Conservation (phyloP, 176 grass and related monocot species). For the Phoenix dactylifera region DNA sequence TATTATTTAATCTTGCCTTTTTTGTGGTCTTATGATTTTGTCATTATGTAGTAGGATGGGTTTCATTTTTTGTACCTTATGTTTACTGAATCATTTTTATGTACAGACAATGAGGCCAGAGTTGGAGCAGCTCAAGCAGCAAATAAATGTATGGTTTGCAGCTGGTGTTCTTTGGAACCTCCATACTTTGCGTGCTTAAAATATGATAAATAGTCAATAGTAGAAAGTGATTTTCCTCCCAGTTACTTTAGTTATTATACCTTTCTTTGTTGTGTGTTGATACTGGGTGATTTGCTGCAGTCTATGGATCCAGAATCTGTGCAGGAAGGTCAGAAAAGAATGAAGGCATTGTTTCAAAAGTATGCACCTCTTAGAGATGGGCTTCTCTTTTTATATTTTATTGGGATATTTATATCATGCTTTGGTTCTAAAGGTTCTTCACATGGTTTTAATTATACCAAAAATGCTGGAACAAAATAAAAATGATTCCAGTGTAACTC, state of each 20-base stretch:
- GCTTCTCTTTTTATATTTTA: conserved; percentile 6
- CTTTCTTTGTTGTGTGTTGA: background rate
- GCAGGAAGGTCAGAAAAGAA: conserved; percentile 33
- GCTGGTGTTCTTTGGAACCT: no score
- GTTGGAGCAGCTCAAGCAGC: conserved; percentile 52
- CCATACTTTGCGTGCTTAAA: no score
- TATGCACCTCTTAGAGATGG: conserved; percentile 24
- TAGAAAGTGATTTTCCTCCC: no score
- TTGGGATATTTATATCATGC: background rate
- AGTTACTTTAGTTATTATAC: no score
- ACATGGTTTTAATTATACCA: background rate
- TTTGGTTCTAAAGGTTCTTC: background rate
- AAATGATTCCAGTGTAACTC: no score
- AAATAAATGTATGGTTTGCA: conserved; percentile 48
- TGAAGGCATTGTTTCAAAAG: conserved; percentile 57
- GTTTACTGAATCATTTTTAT: conserved; percentile 2
- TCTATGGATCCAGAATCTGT: conserved; percentile 34
- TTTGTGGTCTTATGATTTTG: conserved; percentile 5
- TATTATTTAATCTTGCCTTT: background rate
- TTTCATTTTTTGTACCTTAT: conserved; percentile 14
- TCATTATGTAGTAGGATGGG: conserved; percentile 6
- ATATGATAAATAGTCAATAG: no score
- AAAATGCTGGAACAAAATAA: no score
- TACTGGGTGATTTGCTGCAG: conserved; percentile 35
- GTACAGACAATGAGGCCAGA: conserved; percentile 60